Base-by-base conservation (phyloP, 1,139 yeast species). In the Torulaspora globosa region DNA sequence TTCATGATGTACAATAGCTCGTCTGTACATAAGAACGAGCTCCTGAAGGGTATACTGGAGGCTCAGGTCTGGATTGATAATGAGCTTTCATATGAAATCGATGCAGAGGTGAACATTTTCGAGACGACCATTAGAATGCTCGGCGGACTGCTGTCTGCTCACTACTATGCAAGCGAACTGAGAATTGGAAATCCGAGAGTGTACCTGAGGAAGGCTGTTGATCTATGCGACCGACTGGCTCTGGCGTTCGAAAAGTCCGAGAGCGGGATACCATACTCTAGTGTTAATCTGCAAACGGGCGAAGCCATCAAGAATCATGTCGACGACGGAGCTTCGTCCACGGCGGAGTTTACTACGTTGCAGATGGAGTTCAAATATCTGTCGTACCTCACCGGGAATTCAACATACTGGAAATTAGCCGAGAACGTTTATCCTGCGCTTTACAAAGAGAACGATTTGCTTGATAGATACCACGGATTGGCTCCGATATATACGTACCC, bases 101-200 rank as follows among this genome's bases (percentile, higher is more conserved):
- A 88, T 62, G 53, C 60, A 1, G 76, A 79, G 31, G 95, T 89
- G 39, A 88, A 83, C 62, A 83, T 88, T 3, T 90, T 90, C 66
- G 97, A 90, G 64, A 88, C 97, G 10, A 88, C 97, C 4, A 90
- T 88, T 55, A 75, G 97, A 59, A 88, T 89, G 95, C 71, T 90
- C 40, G 97, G 97, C 35, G 97, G 97, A 0, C 72, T 90, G 18
- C 70, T 90, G 44, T 83, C 96, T 1, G 95, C 96, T 0, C 80
- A 79, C 63, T 82, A 86, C 57, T 69, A 89, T 32, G 75, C 92
- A 1, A 70, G 75, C 3, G 92, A 85, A 55, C 36, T 60, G 12
- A 30, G 44, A 3, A 40, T 58, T 3, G 63, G 62, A 3, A 55
- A 60, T 28, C 52, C 62, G 2, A 82, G 82, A 43, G 52, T 85